phyloP scores from a whole-genome alignment of 148 eudicot species.

The Vaccinium vitisidaea region DNA sequence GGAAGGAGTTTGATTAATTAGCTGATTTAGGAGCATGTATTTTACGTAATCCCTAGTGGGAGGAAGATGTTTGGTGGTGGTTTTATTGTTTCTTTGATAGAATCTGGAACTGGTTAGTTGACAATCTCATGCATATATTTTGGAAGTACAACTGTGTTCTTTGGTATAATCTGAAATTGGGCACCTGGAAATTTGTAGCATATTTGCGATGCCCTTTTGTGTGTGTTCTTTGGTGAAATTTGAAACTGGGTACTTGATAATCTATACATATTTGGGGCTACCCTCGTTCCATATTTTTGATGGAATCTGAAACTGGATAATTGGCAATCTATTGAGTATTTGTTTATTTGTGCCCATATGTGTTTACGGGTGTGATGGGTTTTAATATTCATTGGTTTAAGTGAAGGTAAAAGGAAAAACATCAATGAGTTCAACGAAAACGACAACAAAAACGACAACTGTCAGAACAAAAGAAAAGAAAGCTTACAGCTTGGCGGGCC shows the following conservation, averaged over 20 bases:
- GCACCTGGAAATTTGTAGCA: neutral
- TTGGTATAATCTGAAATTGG: neutral
- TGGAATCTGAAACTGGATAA: neutral
- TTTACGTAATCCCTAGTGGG: neutral
- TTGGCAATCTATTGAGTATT: neutral
- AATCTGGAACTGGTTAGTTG: neutral
- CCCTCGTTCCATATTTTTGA: neutral
- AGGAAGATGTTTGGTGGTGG: neutral
- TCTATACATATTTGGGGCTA: neutral
- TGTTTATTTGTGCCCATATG: neutral
- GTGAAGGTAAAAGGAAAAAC: conserved; percentile 59
- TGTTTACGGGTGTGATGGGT: conserved; percentile 11
- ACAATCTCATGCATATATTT: neutral
- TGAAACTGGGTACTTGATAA: neutral
- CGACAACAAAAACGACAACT: conserved; percentile 37
- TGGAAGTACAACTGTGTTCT: neutral
- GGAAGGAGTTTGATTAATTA: neutral
- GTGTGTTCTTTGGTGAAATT: neutral
- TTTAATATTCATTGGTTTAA: conserved; percentile 22
- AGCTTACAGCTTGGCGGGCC: conserved; percentile 80
- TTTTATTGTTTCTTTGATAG: neutral
- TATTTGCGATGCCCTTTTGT: neutral
- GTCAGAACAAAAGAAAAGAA: conserved; percentile 69
- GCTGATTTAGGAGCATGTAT: neutral
- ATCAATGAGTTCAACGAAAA: conserved; percentile 35